Evolutionary conservation across 2,329 filamentous ascomycete genomes (phyloP), one percentile per base, ranked within the genome.

Genomic region (Didymosphaeria variabile): DNA sequence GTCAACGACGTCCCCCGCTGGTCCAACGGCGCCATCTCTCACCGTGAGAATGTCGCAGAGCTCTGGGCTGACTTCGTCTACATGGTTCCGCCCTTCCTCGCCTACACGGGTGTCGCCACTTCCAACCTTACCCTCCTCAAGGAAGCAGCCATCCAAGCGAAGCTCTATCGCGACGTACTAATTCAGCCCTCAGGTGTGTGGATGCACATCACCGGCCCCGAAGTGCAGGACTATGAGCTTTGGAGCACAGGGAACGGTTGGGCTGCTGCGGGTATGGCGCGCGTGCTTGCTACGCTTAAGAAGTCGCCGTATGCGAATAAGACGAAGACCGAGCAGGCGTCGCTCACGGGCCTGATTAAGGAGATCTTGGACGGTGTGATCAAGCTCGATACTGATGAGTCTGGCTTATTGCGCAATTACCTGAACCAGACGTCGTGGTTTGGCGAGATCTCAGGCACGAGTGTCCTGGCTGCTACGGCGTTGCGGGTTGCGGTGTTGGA

Each of bases 181-280:
- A 61, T 65, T 5, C 67, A 66, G 0, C 57, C 61, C 13, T 59
- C 60, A 8, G 78, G 78, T 0, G 57, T 79, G 9, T 85, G 83
- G 82, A 75, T 76, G 60, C 83, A 85, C 60, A 84, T 85, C 58
- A 70, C 79, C 29, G 80, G 78, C 19, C 71, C 72, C 1, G 62
- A 56, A 2, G 55, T 50, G 5, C 46, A 59, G 3, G 82, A 83
- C 67, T 62, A 68, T 4, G 78, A 74, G 9, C 71, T 79, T 2
- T 85, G 81, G 83, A 81, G 78, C 64, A 84, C 80, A 12, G 80
- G 82, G 1, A 85, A 84, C 66, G 83, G 72, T 4, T 84, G 81
- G 82, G 81, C 79, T 5, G 79, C 80, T 0, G 80, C 79, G 36
- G 83, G 83, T 0, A 82, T 83, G 76, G 71, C 76, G 10, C 75